Evolutionary conservation across 164 flowering plant genomes (phyloP).

Genomic region (Magnolia changhungtana): DNA sequence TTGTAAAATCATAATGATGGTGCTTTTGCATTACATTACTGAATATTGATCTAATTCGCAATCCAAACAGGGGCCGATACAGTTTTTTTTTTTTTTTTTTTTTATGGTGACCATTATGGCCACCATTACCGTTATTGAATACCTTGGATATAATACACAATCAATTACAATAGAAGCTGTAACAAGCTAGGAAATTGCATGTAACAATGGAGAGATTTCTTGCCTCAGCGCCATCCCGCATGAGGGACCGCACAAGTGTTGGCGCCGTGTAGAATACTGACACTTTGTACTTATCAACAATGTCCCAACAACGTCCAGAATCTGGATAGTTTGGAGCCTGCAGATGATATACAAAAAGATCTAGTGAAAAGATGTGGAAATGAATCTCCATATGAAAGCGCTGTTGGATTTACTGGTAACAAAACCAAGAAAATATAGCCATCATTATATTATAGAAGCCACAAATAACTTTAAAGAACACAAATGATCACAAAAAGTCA

Average conservation of each 20-base stretch:
- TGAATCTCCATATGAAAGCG: not conserved
- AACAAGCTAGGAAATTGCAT: slow-evolving; percentile 1
- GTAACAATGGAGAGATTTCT: slow-evolving; percentile 21
- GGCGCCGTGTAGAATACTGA: slow-evolving; percentile 97
- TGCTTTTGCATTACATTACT: too few species aligned
- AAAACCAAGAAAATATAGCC: not conserved
- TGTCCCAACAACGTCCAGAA: slow-evolving; percentile 96
- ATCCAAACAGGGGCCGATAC: too few species aligned
- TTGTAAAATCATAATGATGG: too few species aligned
- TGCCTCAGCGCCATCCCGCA: slow-evolving; percentile 94
- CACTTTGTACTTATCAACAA: slow-evolving; percentile 95
- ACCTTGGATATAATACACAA: not conserved
- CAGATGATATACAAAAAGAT: slow-evolving; percentile 15
- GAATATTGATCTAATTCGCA: too few species aligned
- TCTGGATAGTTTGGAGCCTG: slow-evolving; percentile 98
- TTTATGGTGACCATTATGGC: too few species aligned
- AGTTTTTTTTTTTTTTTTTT: too few species aligned
- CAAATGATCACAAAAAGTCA: not conserved
- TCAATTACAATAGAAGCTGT: not conserved
- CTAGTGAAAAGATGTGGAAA: not conserved
- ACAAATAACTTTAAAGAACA: not conserved
- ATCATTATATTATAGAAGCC: not conserved
- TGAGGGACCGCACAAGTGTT: slow-evolving; percentile 91
- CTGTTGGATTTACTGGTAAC: not conserved
- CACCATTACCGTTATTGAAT: too few species aligned